A percentile compares a stretch with the other conserved stretches of the same genome.
These are phyloP conservation scores for Reticulascus tulasneorum DNA, from an alignment of 2,329 filamentous ascomycete genomes.

Conservation along the genomic window DNA sequence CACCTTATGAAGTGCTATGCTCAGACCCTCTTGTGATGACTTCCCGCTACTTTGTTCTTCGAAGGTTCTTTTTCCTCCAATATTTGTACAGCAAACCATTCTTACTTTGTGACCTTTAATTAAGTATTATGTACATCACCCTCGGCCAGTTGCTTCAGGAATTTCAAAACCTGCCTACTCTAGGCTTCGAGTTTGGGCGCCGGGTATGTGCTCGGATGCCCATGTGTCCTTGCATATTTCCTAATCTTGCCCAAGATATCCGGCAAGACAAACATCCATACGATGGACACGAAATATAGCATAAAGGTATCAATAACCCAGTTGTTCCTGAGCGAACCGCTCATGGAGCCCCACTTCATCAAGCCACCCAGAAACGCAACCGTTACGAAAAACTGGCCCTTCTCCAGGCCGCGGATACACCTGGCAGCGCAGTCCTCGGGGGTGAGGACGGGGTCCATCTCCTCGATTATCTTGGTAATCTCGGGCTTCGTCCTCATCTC, in stretches of 20 bases:
- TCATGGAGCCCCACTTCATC: conserved; percentile 61
- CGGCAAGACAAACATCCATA: conserved; percentile 55
- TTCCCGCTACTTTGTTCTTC: too few relatives aligned
- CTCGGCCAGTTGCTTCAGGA: too few relatives aligned
- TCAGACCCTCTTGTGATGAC: too few relatives aligned
- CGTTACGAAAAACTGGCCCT: conserved; percentile 74
- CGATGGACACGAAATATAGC: conserved; percentile 46
- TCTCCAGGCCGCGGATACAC: conserved; percentile 72
- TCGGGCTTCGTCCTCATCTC: conserved; percentile 79
- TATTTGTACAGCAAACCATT: too few relatives aligned
- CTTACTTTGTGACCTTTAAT: too few relatives aligned
- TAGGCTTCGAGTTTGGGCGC: conserved; percentile 24
- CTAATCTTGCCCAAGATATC: conserved; percentile 56
- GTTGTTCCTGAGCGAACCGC: conserved; percentile 54
- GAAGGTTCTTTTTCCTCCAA: too few relatives aligned
- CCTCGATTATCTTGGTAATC: conserved; percentile 75
- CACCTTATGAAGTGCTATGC: too few relatives aligned
- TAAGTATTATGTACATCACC: too few relatives aligned
- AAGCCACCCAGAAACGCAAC: conserved; percentile 68
- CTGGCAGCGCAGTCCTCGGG: conserved; percentile 71
- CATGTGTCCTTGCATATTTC: conserved; percentile 53
- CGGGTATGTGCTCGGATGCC: conserved; percentile 50
- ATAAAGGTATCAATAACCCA: conserved; percentile 54
- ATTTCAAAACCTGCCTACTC: too few relatives aligned
- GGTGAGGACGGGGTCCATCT: conserved; percentile 73